Conservation (phyloP, 768 basidiomycete species). For the Scleroderma citrinum region DNA sequence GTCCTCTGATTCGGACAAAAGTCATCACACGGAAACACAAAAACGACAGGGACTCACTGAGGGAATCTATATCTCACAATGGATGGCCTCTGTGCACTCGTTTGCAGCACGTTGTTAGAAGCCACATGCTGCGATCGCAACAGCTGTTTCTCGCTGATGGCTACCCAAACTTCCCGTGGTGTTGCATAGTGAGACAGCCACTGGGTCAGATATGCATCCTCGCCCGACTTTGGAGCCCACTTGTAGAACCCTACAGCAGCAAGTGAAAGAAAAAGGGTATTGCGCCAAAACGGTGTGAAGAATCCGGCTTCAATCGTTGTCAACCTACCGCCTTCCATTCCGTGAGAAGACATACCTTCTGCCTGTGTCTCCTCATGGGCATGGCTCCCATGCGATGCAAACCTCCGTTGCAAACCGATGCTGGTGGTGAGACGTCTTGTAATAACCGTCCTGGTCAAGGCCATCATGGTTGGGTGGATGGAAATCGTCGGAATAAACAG, state of each 20-base stretch:
- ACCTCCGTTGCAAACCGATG: slow-evolving; percentile 34
- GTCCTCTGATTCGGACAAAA: slow-evolving; percentile 34
- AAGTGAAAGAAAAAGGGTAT: slow-evolving; percentile 47
- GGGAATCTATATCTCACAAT: slow-evolving; percentile 67
- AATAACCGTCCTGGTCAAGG: slow-evolving; percentile 36
- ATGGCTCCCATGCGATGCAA: slow-evolving; percentile 38
- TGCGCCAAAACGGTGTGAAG: slow-evolving; percentile 60
- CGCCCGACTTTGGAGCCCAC: slow-evolving; percentile 55
- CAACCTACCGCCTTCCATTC: not conserved
- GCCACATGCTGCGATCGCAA: slow-evolving; percentile 36
- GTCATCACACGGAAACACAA: not conserved
- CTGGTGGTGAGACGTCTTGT: slow-evolving; percentile 23
- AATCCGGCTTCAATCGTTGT: slow-evolving; percentile 41
- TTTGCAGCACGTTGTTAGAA: slow-evolving; percentile 36
- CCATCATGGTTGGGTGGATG: slow-evolving; percentile 30
- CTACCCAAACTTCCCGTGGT: slow-evolving; percentile 49
- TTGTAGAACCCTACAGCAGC: slow-evolving; percentile 56
- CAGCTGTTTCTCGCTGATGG: slow-evolving; percentile 51
- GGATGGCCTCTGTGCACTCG: slow-evolving; percentile 37
- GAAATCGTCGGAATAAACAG: not conserved
- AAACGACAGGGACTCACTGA: slow-evolving; percentile 50
- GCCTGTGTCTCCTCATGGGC: slow-evolving; percentile 41
- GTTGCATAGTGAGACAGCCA: slow-evolving; percentile 58
- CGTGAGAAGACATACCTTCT: slow-evolving; percentile 47
- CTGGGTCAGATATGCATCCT: slow-evolving; percentile 59